A percentile compares a stretch with the other conserved stretches of the same genome.
These are phyloP conservation scores for Pythium grandisporangium DNA, from an alignment of 352 stramenopile species.

Conservation along the genomic window DNA sequence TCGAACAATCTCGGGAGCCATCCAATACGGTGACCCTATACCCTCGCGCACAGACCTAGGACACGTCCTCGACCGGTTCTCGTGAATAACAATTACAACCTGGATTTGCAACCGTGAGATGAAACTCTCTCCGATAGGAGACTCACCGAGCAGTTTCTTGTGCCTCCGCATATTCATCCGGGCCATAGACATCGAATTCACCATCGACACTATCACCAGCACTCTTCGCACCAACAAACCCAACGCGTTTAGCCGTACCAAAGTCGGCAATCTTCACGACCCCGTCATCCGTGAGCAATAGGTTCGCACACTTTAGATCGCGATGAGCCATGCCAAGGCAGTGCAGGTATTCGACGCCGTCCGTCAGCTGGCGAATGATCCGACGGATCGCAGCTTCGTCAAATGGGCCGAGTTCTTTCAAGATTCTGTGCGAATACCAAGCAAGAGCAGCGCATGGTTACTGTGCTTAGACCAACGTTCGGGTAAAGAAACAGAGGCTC, in stretches of 20 bases:
- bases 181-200: slow-evolving; percentile 7
- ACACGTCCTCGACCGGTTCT: slow-evolving; percentile 6
- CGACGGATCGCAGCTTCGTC: slow-evolving; percentile 42
- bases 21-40: slow-evolving; percentile 91
- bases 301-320: slow-evolving; percentile 84
- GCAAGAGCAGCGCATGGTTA: too few relatives aligned
- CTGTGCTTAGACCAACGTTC: too few relatives aligned
- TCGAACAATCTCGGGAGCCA: slow-evolving; percentile 93
- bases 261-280: slow-evolving; percentile 86
- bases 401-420: slow-evolving; percentile 77
- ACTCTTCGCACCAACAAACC: not conserved
- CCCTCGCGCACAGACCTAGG: slow-evolving; percentile 62
- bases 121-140: too few relatives aligned
- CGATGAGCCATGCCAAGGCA: slow-evolving; percentile 61
- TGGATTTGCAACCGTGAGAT: too few relatives aligned
- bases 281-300: slow-evolving; percentile 55
- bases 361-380: slow-evolving; percentile 52
- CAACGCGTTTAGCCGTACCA: slow-evolving; percentile 51
- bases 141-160: slow-evolving; percentile 6
- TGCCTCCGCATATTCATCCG: too few relatives aligned
- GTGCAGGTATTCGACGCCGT: slow-evolving; percentile 69
- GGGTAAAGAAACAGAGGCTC: too few relatives aligned
- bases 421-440: slow-evolving; percentile 22
- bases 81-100: too few relatives aligned
- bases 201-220: not conserved